Conservation (phyloP, 129 eudicot genomes). For the Ambrosia artemisiifolia region DNA sequence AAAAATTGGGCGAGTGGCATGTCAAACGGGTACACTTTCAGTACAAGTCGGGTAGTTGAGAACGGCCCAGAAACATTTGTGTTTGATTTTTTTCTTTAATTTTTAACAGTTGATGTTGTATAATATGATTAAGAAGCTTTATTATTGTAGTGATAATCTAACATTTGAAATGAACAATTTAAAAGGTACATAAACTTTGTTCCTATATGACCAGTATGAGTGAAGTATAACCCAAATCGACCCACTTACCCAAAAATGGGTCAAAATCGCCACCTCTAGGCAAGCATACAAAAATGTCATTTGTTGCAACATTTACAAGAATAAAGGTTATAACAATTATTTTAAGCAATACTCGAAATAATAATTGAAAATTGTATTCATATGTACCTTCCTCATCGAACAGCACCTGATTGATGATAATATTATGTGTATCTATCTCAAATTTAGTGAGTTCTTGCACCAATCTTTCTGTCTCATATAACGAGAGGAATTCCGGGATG, state of each 20-base stretch:
- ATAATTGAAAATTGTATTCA: background rate
- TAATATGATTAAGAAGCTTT: background rate
- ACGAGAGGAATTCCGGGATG: slow-evolving; percentile 97
- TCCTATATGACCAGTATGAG: background rate
- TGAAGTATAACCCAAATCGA: too few relatives aligned
- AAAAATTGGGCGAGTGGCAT: too few relatives aligned
- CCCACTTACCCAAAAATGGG: too few relatives aligned
- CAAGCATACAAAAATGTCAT: background rate
- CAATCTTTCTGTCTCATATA: slow-evolving; percentile 93
- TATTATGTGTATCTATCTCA: slow-evolving; percentile 96
- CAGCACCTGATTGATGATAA: slow-evolving; percentile 93
- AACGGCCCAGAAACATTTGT: background rate
- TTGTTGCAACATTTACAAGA: background rate
- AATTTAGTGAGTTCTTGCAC: slow-evolving; percentile 93
- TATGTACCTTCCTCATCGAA: slow-evolving; percentile 92
- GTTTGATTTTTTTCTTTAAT: background rate
- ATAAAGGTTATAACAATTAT: background rate
- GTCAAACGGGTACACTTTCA: too few relatives aligned
- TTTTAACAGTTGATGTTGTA: background rate
- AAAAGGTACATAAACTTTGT: background rate
- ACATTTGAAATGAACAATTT: background rate
- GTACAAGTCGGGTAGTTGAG: background rate
- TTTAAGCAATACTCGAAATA: background rate
- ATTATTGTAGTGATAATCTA: background rate
- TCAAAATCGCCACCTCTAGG: too few relatives aligned